Evolutionary conservation across 2,329 filamentous ascomycete species (phyloP), one percentile per base, ranked within the genome.

Genomic region (Clarireedia monteithiana): DNA sequence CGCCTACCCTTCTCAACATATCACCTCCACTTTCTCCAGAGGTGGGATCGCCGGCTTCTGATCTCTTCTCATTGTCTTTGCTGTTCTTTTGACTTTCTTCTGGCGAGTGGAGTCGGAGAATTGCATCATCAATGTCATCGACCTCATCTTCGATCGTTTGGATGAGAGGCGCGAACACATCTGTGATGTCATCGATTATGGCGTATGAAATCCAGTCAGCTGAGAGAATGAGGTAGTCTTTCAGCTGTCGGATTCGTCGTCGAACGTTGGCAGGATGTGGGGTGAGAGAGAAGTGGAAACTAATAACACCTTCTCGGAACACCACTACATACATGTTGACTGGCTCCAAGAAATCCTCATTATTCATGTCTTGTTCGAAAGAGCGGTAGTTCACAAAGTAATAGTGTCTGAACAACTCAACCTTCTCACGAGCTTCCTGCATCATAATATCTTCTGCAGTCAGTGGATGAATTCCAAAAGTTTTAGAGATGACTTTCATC

Each of bases 141-240:
- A 97, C 94, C 69, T 99, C 92, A 48, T 96, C 86, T 70, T 99
- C 94, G 51, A 99, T 96, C 24, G 81, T 84, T 65, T 95, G 88
- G 55, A 99, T 96, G 48, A 97, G 76, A 0, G 94, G 94, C 5
- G 87, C 88, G 67, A 96, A 99, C 2, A 91, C 91, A 70, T 99
- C 94, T 5, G 94, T 99, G 64, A 99, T 96, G 69, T 99, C 94
- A 72, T 99, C 94, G 61, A 97, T 96, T 62, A 96, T 88, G 48
- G 91, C 94, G 68, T 99, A 99, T 6, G 90, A 95, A 64, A 99
- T 96, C 94, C 94, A 99, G 70, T 99, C 94, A 0, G 92, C 89
- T 48, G 88, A 92, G 12, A 97, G 77, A 45, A 95, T 89, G 65
- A 97, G 80, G 70, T 95, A 99, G 71, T 99, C 94, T 62, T 89